Evolutionary conservation across 345 rosid genomes (phyloP).

Genomic region (Barbarea vulgaris): DNA sequence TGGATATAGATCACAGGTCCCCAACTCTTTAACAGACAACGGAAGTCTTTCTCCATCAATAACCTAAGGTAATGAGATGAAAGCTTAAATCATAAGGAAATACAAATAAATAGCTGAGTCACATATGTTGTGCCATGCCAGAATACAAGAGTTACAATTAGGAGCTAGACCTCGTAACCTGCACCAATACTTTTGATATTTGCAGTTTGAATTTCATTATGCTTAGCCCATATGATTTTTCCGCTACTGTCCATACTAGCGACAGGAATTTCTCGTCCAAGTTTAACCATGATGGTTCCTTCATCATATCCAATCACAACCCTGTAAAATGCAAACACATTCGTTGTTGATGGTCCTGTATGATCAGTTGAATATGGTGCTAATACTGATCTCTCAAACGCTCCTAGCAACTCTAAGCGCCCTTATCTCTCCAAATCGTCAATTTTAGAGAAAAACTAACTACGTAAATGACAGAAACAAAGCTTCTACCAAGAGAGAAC

Average conservation of each 20-base stretch:
- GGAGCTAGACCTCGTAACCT: conserved; percentile 76
- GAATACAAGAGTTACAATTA: conserved; percentile 18
- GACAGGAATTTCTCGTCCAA: conserved; percentile 97
- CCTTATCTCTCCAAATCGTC: conserved; percentile 14
- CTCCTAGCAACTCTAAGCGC: conserved; percentile 4
- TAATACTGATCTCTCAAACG: conserved; percentile 12
- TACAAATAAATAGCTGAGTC: conserved; percentile 11
- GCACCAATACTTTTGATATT: conserved; percentile 96
- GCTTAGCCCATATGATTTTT: conserved; percentile 99
- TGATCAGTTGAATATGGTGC: conserved; percentile 2
- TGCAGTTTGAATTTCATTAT: conserved; percentile 97
- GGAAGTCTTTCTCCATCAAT: conserved; percentile 99
- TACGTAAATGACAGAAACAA: background rate
- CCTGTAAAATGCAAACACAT: conserved; percentile 47
- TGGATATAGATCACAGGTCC: conserved; percentile 98
- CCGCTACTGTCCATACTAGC: conserved; percentile 99
- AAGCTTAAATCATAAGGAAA: conserved; percentile 24
- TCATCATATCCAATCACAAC: conserved; percentile 98
- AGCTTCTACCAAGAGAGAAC: conserved; percentile 11
- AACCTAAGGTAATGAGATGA: conserved; percentile 53
- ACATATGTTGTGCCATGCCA: conserved; percentile 20
- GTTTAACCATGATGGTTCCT: conserved; percentile 99
- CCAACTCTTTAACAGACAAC: conserved; percentile 94
- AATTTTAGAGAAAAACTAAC: conserved; percentile 2
- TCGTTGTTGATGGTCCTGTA: conserved; percentile 14